Evolutionary conservation across 495 filamentous ascomycete genomes (phyloP), one percentile per base, ranked within the genome.

Genomic region (Xylaria castorea): DNA sequence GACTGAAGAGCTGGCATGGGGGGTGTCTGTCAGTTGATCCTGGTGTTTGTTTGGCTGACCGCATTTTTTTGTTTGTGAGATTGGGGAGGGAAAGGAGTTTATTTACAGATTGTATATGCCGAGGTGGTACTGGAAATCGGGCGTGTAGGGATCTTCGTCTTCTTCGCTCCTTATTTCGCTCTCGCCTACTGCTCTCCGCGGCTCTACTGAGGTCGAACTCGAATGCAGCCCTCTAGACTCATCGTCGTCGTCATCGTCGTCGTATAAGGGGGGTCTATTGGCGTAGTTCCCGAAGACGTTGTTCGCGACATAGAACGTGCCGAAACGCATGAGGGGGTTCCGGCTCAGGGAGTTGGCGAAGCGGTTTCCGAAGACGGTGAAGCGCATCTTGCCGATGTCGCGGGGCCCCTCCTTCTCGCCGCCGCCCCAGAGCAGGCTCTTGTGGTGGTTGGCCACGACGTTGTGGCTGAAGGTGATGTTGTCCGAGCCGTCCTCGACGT

Each of bases 401-500:
- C 73, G 69, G 12, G 65, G 11, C 30, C 68, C 75, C 30, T 76
- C 70, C 22, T 73, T 76, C 53, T 71, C 71, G 9, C 73, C 73
- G 48, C 74, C 75, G 40, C 75, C 74, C 46, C 71, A 76, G 12
- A 76, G 74, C 18, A 76, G 65, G 16, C 73, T 75, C 51, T 76
- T 76, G 48, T 75, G 73, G 70, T 76, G 75, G 65, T 76, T 76
- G 0, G 64, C 62, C 16, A 76, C 65, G 40, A 76, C 61, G 44
- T 75, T 76, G 46, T 76, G 75, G 36, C 73, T 75, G 60, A 76
- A 75, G 25, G 75, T 76, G 40, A 76, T 73, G 14, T 73, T 66
- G 53, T 76, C 75, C 0, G 73, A 69, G 34, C 75, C 75, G 63
- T 75, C 75, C 34, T 75, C 73, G 46, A 67, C 65, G 36, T 76